These are phyloP conservation scores for Phragmites australis DNA, from an alignment of 176 grass and related monocot genomes.

Conservation along the genomic window DNA sequence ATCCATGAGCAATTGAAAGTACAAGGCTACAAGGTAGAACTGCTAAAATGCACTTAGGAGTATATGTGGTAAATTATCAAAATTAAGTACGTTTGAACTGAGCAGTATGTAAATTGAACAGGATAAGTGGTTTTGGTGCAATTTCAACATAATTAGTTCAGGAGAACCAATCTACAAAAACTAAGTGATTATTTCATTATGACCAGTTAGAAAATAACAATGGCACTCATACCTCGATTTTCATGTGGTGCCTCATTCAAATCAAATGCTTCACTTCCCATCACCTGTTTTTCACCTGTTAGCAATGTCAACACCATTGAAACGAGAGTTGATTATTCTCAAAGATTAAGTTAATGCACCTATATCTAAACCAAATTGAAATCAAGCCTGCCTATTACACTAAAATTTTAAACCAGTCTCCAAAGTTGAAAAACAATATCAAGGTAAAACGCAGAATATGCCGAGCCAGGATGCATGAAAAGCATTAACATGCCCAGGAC, in stretches of 20 bases:
- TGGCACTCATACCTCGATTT: conserved; percentile 24
- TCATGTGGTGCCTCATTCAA: conserved; percentile 35
- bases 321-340: background rate
- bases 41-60: conserved; percentile 6
- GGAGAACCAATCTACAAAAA: background rate
- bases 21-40: background rate
- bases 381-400: background rate
- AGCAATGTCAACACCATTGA: conserved; percentile 8
- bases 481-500: background rate
- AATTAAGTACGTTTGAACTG: background rate
- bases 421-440: conserved; percentile 1
- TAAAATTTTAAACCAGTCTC: background rate
- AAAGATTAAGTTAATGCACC: background rate
- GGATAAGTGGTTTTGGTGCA: background rate
- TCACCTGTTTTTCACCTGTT: conserved; percentile 27
- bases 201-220: background rate
- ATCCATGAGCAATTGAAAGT: conserved; percentile 20
- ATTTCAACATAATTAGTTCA: background rate
- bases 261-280: conserved; percentile 24
- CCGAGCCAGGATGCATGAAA: background rate
- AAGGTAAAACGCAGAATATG: background rate
- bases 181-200: background rate
- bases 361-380: background rate
- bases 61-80: conserved; percentile 19
- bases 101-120: background rate